Percentiles rank a stretch among this genome's conserved stretches.
Conservation (phyloP, 768 basidiomycete genomes). For the Psilocybe tampanensis region DNA sequence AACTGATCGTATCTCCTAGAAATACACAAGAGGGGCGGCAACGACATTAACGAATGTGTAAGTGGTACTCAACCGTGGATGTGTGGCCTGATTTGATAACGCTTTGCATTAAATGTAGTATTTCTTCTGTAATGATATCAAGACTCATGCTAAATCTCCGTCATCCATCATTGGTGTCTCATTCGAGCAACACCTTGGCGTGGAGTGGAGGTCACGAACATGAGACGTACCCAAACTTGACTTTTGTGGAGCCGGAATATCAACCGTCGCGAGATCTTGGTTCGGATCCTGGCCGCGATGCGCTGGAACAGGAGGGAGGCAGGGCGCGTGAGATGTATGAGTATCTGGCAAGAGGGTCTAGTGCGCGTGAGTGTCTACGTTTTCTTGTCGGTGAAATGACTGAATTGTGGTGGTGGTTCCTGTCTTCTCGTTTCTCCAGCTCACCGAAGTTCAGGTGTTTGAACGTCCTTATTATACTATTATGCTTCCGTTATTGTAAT, state of each 20-base stretch:
- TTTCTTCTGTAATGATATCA: conserved; percentile 41
- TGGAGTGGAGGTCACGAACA: not conserved
- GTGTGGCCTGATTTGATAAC: too few relatives aligned
- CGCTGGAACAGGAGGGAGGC: not conserved
- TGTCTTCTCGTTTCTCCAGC: too few relatives aligned
- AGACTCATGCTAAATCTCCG: conserved; percentile 44
- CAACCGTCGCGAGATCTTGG: not conserved
- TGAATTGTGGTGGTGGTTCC: too few relatives aligned
- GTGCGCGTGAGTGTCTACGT: not conserved
- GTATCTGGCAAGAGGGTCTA: conserved; percentile 8
- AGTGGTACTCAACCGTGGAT: conserved; percentile 12
- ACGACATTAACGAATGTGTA: conserved; percentile 41
- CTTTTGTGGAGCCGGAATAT: conserved; percentile 14
- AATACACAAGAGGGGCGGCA: conserved; percentile 31
- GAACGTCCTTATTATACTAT: too few relatives aligned
- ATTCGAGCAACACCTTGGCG: conserved; percentile 1
- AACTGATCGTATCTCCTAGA: conserved; percentile 18
- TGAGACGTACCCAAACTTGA: conserved; percentile 16
- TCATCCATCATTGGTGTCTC: conserved; percentile 28
- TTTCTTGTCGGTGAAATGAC: too few relatives aligned
- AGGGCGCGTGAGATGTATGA: conserved; percentile 5
- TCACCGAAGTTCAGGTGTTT: too few relatives aligned
- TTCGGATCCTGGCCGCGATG: not conserved
- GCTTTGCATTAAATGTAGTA: conserved; percentile 17
- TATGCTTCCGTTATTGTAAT: too few relatives aligned